Percentiles rank a stretch among this genome's conserved stretches.
Evolutionary conservation across 495 filamentous ascomycete genomes (phyloP).

Genomic region (Lasiosphaeriaceae sp.): DNA sequence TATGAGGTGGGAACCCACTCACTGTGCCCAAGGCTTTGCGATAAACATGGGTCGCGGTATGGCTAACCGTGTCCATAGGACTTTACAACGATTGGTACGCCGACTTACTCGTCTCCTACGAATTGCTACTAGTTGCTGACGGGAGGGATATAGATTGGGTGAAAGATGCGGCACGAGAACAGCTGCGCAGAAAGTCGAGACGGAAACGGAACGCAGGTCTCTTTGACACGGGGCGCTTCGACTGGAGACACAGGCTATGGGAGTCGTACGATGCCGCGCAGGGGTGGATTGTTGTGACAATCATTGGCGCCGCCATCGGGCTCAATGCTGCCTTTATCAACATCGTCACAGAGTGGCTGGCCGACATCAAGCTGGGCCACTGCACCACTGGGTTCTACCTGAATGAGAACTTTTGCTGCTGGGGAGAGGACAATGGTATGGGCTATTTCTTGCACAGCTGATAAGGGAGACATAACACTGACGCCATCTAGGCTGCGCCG

Average conservation of each 20-base stretch:
- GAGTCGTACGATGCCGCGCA: slow-evolving; percentile 95
- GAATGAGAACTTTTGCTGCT: slow-evolving; percentile 98
- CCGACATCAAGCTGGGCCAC: slow-evolving; percentile 90
- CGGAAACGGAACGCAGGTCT: slow-evolving; percentile 70
- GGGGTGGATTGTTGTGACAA: slow-evolving; percentile 95
- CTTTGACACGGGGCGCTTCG: slow-evolving; percentile 66
- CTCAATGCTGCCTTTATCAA: slow-evolving; percentile 91
- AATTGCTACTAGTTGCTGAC: slow-evolving; percentile 7
- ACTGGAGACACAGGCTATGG: slow-evolving; percentile 77
- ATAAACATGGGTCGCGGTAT: background rate
- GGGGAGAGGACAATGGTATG: slow-evolving; percentile 84
- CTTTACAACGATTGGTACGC: slow-evolving; percentile 91
- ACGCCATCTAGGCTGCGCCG: slow-evolving; percentile 63
- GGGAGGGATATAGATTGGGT: slow-evolving; percentile 69
- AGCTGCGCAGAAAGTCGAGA: slow-evolving; percentile 71
- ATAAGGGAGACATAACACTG: slow-evolving; percentile 12
- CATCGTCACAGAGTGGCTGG: slow-evolving; percentile 95
- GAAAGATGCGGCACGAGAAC: slow-evolving; percentile 91
- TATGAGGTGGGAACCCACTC: slow-evolving; percentile 62
- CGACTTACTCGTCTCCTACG: background rate
- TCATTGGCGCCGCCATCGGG: slow-evolving; percentile 90
- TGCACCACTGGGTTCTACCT: slow-evolving; percentile 95
- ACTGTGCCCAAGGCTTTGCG: background rate
- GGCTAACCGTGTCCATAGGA: slow-evolving; percentile 30
- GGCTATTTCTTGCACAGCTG: slow-evolving; percentile 2